Base-by-base conservation (phyloP, 2,329 filamentous ascomycete genomes). In the Thielaviopsis euricoi region DNA sequence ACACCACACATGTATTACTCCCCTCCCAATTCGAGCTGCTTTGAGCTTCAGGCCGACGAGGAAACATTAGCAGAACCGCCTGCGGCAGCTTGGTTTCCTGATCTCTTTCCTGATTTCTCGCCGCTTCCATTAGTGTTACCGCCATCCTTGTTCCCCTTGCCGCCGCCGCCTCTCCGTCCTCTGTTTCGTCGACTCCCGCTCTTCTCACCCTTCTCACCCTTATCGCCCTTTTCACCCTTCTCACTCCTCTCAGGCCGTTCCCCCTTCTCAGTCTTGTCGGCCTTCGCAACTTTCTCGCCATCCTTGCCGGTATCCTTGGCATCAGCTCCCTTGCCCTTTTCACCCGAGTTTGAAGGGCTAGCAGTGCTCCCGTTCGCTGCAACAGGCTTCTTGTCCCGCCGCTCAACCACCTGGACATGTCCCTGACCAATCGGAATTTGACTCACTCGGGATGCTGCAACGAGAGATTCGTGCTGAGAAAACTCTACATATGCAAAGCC, bases 401-500 rank as follows among this genome's bases (percentile, higher is more conserved):
- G 80, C 71, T 95, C 90, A 23, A 95, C 73, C 1, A 97, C 86
- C 62, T 94, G 87, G 1, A 97, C 88, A 10, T 85, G 84, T 6
- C 87, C 89, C 67, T 94, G 86, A 0, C 86, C 90, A 12, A 97
- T 84, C 21, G 85, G 74, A 29, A 96, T 78, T 0, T 87, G 88
- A 66, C 89, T 94, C 13, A 86, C 87, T 17, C 82, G 78, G 66
- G 95, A 82, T 5, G 91, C 91, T 65, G 87, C 89, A 64, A 80
- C 80, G 25, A 97, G 75, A 10, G 79, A 77, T 9, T 83, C 81
- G 0, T 84, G 77, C 22, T 89, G 83, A 10, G 80, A 78, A 71
- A 96, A 97, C 62, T 95, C 87, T 46, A 95, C 85, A 67, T 96
- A 95, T 2, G 89, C 91, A 65, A 95, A 95, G 0, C 89, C 89